phyloP scores from a whole-genome alignment of 768 basidiomycete species.

The Tricholoma terreum region DNA sequence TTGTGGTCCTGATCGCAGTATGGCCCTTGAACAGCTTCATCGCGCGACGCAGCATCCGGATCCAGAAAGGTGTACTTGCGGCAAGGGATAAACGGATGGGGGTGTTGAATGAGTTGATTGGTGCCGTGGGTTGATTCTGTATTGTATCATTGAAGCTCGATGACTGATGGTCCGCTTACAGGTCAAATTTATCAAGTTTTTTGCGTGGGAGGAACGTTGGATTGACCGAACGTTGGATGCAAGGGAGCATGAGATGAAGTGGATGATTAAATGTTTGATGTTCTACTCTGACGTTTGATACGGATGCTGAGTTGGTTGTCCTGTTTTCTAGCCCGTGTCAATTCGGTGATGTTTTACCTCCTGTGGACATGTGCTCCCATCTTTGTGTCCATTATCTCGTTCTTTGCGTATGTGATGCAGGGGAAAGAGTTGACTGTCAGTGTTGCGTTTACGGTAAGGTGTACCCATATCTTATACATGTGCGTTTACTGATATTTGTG shows the following conservation, averaged over 20 bases:
- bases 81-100: constrained; percentile 77
- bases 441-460: constrained; percentile 73
- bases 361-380: constrained; percentile 80
- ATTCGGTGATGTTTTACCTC: constrained; percentile 65
- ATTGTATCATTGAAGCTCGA: neutral
- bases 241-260: constrained; percentile 66
- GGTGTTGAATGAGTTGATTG: constrained; percentile 74
- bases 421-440: constrained; percentile 75
- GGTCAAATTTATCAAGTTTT: constrained; percentile 82
- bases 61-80: constrained; percentile 55
- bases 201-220: constrained; percentile 80
- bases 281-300: neutral
- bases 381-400: constrained; percentile 75
- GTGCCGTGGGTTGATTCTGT: constrained; percentile 41
- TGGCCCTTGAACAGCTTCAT: constrained; percentile 73
- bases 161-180: constrained; percentile 16
- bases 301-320: neutral
- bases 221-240: constrained; percentile 61
- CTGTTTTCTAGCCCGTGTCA: constrained; percentile 53
- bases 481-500: neutral
- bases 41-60: constrained; percentile 54
- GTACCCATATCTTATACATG: constrained; percentile 16
- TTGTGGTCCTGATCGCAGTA: constrained; percentile 60
- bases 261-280: constrained; percentile 66
- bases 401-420: constrained; percentile 67